A percentile compares a stretch with the other conserved stretches of the same genome.
Conservation (phyloP, 148 eudicot species). For the Chenopodium quinoa region DNA sequence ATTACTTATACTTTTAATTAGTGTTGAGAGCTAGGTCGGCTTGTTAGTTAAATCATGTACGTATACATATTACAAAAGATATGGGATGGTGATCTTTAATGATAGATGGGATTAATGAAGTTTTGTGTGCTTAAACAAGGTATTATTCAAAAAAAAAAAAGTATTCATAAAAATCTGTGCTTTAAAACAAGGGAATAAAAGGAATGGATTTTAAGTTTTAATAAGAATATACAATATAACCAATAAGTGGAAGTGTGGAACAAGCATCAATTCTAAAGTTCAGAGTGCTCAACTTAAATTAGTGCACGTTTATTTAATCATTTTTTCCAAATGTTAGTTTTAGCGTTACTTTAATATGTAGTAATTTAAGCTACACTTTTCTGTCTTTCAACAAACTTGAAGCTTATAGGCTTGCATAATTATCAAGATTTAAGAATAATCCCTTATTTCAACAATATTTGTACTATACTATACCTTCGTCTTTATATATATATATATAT, state of each 20-base stretch:
- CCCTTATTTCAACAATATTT: too few relatives aligned
- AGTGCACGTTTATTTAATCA: not conserved
- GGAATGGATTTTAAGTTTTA: too few relatives aligned
- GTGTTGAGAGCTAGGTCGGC: too few relatives aligned
- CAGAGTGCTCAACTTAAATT: not conserved
- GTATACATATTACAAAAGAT: not conserved
- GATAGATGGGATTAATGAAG: not conserved
- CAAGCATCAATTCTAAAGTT: constrained; percentile 9
- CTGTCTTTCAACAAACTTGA: not conserved
- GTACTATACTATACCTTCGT: too few relatives aligned
- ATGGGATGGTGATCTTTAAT: not conserved
- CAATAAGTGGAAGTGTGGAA: not conserved
- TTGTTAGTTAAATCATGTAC: too few relatives aligned
- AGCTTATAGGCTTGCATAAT: too few relatives aligned
- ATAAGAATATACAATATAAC: too few relatives aligned
- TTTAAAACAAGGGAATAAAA: too few relatives aligned
- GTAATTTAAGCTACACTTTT: not conserved
- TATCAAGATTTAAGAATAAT: too few relatives aligned
- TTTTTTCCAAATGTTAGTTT: not conserved
- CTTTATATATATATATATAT: too few relatives aligned
- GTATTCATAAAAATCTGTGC: too few relatives aligned
- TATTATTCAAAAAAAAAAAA: not conserved
- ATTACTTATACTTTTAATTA: too few relatives aligned
- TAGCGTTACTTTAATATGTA: not conserved
- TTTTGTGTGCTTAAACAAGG: not conserved